These are phyloP conservation scores for Trichosphaerium sp. DNA, from an alignment of 78 protist species.

Conservation along the genomic window DNA sequence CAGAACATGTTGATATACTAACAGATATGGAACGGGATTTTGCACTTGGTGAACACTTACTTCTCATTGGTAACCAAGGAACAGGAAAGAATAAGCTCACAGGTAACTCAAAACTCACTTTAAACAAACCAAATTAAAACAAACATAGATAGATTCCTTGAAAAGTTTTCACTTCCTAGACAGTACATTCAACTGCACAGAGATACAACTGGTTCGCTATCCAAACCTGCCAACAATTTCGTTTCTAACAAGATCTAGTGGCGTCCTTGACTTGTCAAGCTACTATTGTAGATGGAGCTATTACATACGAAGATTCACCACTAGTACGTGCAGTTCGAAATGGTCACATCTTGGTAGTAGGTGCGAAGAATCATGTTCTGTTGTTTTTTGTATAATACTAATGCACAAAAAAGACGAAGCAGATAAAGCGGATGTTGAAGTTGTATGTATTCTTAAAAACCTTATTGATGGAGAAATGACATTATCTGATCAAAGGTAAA, in stretches of 20 bases:
- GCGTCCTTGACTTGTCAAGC: conserved; percentile 41
- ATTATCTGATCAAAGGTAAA: conserved; percentile 13
- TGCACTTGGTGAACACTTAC: conserved; percentile 16
- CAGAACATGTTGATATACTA: neutral
- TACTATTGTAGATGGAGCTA: conserved; percentile 1
- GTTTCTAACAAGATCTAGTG: too few species aligned
- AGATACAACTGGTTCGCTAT: conserved; percentile 39
- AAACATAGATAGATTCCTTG: too few species aligned
- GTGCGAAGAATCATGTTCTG: too few species aligned
- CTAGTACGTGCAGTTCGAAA: conserved; percentile 42
- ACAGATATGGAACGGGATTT: too few species aligned
- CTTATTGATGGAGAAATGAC: conserved; percentile 35
- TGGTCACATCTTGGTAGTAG: conserved; percentile 49
- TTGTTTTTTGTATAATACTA: too few species aligned
- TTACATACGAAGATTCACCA: conserved; percentile 35
- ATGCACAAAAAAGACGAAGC: too few species aligned
- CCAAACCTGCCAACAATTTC: too few species aligned
- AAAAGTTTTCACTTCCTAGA: too few species aligned
- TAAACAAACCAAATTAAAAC: too few species aligned
- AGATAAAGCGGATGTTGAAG: conserved; percentile 69
- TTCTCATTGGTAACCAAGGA: conserved; percentile 67
- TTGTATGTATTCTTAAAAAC: conserved; percentile 23
- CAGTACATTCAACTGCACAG: conserved; percentile 80
- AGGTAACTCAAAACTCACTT: too few species aligned
- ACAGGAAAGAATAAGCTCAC: conserved; percentile 73